These are phyloP conservation scores for Curvularia lunata DNA, from an alignment of 2,329 filamentous ascomycete species.

Conservation along the genomic window DNA sequence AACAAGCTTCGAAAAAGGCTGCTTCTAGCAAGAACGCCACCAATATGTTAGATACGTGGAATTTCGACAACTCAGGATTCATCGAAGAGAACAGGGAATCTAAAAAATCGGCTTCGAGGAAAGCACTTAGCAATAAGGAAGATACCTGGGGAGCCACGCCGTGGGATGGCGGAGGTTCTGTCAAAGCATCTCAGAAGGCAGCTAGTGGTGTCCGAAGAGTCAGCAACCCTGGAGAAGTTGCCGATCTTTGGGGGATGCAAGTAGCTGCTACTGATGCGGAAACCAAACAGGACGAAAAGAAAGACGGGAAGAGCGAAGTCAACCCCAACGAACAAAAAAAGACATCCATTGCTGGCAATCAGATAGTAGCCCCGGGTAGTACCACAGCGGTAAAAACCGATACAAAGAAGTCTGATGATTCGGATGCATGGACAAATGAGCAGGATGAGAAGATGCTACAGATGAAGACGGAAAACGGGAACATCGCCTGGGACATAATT, in stretches of 20 bases:
- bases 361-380: background rate
- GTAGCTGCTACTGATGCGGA: background rate
- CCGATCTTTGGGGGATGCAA: background rate
- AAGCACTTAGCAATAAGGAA: conserved; percentile 3
- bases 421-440: conserved; percentile 41
- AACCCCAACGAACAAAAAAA: background rate
- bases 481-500: conserved; percentile 40
- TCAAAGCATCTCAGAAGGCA: background rate
- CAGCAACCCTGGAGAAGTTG: background rate
- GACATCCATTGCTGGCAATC: background rate
- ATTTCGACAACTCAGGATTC: background rate
- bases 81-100: background rate
- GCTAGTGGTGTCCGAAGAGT: background rate
- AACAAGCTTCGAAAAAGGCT: conserved; percentile 9
- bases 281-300: conserved; percentile 2
- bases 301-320: background rate
- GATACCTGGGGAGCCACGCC: background rate
- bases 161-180: background rate
- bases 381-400: background rate
- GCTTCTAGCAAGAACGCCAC: background rate
- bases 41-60: background rate
- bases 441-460: conserved; percentile 52
- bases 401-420: conserved; percentile 2
- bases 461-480: conserved; percentile 40
- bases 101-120: conserved; percentile 6